These are phyloP conservation scores for Aspergillus proliferans DNA, from an alignment of 2,329 filamentous ascomycete genomes.

Conservation along the genomic window DNA sequence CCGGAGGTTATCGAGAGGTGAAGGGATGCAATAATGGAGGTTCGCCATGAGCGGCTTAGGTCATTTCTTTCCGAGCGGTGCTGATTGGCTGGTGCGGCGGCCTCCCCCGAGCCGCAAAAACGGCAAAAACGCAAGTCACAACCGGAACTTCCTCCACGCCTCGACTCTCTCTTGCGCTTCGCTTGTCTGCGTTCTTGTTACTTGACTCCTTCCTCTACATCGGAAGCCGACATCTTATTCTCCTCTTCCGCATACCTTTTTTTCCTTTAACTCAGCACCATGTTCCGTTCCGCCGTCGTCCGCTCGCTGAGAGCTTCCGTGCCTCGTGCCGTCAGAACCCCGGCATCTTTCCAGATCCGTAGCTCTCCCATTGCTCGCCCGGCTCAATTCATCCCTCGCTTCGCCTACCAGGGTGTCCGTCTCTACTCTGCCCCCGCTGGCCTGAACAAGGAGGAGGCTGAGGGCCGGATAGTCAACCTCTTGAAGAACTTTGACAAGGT, in stretches of 20 bases:
- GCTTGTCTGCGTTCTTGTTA: slow-evolving; percentile 5
- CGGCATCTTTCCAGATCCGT: slow-evolving; percentile 55
- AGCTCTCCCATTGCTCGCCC: slow-evolving; percentile 57
- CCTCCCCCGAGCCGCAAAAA: slow-evolving; percentile 23
- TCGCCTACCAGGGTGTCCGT: slow-evolving; percentile 63
- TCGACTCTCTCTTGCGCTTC: slow-evolving; percentile 11
- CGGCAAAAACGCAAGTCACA: not conserved
- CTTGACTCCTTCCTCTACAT: not conserved
- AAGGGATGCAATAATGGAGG: slow-evolving; percentile 7
- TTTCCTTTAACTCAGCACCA: slow-evolving; percentile 42
- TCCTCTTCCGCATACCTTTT: slow-evolving; percentile 2
- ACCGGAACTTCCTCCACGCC: not conserved
- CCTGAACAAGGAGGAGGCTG: slow-evolving; percentile 75
- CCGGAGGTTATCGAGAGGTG: slow-evolving; percentile 10
- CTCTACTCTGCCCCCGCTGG: slow-evolving; percentile 80
- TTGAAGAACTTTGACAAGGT: slow-evolving; percentile 98
- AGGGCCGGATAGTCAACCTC: slow-evolving; percentile 86
- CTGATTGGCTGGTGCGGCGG: slow-evolving; percentile 37
- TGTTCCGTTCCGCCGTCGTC: slow-evolving; percentile 86
- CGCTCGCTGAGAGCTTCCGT: slow-evolving; percentile 59
- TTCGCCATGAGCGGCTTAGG: slow-evolving; percentile 27
- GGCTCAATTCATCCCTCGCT: slow-evolving; percentile 56
- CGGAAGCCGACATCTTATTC: slow-evolving; percentile 2
- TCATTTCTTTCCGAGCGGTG: slow-evolving; percentile 33
- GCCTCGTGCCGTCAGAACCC: slow-evolving; percentile 48